Evolutionary conservation across 768 basidiomycete genomes (phyloP).

Genomic region (Cubamyces lactineus): DNA sequence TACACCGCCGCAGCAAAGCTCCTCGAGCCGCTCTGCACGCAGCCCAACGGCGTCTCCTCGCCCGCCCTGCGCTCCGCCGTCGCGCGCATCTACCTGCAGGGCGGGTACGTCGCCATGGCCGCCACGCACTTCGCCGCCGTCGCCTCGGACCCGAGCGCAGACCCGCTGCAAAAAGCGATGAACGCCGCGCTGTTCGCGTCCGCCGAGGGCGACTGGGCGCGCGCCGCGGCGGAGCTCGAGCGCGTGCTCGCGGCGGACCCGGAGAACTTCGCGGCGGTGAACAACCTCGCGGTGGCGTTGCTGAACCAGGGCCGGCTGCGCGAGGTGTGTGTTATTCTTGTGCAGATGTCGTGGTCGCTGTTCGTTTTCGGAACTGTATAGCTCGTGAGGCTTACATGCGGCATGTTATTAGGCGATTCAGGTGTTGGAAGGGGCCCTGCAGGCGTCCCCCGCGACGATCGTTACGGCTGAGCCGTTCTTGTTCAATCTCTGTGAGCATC

Average conservation of each 20-base stretch:
- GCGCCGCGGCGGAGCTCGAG: slow-evolving; percentile 50
- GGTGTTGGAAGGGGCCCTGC: slow-evolving; percentile 64
- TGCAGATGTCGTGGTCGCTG: slow-evolving; percentile 25
- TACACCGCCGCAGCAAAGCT: slow-evolving; percentile 67
- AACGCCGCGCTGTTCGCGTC: slow-evolving; percentile 68
- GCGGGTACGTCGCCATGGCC: slow-evolving; percentile 65
- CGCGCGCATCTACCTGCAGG: slow-evolving; percentile 75
- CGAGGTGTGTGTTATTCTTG: too few relatives aligned
- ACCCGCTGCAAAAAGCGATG: slow-evolving; percentile 47
- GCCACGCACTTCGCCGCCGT: slow-evolving; percentile 58
- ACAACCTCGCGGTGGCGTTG: slow-evolving; percentile 74
- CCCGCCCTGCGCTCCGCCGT: slow-evolving; percentile 69
- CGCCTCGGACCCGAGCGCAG: slow-evolving; percentile 44
- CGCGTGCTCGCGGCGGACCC: slow-evolving; percentile 53
- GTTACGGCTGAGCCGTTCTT: slow-evolving; percentile 82
- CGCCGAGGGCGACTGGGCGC: slow-evolving; percentile 72
- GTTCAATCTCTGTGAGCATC: slow-evolving; percentile 76
- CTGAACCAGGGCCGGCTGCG: slow-evolving; percentile 72
- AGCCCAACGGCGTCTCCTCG: slow-evolving; percentile 40
- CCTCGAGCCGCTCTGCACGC: slow-evolving; percentile 64
- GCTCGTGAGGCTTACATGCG: neutral
- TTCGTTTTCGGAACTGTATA: neutral
- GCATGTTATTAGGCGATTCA: slow-evolving; percentile 70
- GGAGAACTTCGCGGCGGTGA: slow-evolving; percentile 69
- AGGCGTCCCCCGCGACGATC: slow-evolving; percentile 66